A percentile compares a stretch with the other conserved stretches of the same genome.
Conservation (phyloP, 1,139 yeast species). For the Meyerozyma smithsonii region DNA sequence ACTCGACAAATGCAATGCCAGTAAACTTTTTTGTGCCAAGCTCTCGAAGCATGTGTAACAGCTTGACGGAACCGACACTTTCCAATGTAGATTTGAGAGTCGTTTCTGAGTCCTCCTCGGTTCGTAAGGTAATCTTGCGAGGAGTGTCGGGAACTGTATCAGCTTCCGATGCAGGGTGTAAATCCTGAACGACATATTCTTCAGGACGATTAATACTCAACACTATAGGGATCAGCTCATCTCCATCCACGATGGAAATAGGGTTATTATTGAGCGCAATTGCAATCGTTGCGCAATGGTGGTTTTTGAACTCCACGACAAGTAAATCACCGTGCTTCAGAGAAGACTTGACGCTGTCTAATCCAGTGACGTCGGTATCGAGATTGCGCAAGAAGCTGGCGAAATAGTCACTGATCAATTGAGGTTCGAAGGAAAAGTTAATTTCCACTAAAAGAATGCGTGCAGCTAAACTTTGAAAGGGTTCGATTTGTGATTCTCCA, state of each 20-base stretch:
- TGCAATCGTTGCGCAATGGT: constrained; percentile 57
- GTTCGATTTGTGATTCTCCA: constrained; percentile 43
- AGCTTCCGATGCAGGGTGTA: constrained; percentile 16
- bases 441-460: constrained; percentile 46
- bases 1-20: constrained; percentile 41
- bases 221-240: constrained; percentile 6
- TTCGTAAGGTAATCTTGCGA: constrained; percentile 26
- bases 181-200: constrained; percentile 51
- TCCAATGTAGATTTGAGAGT: constrained; percentile 12
- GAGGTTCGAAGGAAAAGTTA: constrained; percentile 38
- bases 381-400: constrained; percentile 35
- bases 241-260: constrained; percentile 15
- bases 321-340: constrained; percentile 32
- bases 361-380: constrained; percentile 27
- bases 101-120: neutral
- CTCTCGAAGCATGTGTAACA: constrained; percentile 32
- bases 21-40: constrained; percentile 32
- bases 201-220: constrained; percentile 50
- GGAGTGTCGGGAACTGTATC: constrained; percentile 33
- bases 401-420: constrained; percentile 39
- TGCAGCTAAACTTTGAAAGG: constrained; percentile 48
- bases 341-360: constrained; percentile 27
- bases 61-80: constrained; percentile 19
- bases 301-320: constrained; percentile 49
- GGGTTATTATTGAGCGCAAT: constrained; percentile 41